Conservation (phyloP, 306 rosid genomes). For the Alnus rubra region DNA sequence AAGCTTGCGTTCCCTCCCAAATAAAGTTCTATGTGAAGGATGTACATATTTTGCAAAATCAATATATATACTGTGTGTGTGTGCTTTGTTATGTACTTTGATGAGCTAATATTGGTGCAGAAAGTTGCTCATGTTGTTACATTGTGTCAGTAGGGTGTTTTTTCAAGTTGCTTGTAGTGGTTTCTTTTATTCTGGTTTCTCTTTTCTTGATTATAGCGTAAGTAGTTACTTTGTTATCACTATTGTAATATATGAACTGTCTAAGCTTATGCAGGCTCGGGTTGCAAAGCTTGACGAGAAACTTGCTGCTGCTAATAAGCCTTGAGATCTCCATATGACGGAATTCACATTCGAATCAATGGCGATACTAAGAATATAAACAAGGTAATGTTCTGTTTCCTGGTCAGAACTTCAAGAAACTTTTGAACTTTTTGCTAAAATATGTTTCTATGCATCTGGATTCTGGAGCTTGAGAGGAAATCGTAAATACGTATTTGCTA, state of each 20-base stretch:
- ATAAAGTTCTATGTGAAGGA: no score
- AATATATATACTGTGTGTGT: no score
- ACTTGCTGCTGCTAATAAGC: slow-evolving; percentile 34
- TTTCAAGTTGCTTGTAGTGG: neutral
- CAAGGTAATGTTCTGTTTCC: slow-evolving; percentile 10
- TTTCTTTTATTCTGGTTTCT: neutral
- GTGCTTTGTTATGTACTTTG: neutral
- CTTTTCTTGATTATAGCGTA: neutral
- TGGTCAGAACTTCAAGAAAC: slow-evolving; percentile 20
- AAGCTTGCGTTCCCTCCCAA: neutral
- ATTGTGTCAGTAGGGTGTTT: neutral
- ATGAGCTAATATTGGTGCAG: neutral
- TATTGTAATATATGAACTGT: neutral
- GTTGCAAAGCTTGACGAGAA: slow-evolving; percentile 65
- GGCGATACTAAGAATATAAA: slow-evolving; percentile 11
- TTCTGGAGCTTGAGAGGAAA: neutral
- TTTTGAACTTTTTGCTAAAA: neutral
- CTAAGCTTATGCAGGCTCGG: slow-evolving; percentile 54
- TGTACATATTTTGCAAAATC: no score
- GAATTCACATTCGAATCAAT: slow-evolving; percentile 19
- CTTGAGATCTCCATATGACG: slow-evolving; percentile 34
- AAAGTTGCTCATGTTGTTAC: neutral
- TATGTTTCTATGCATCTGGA: neutral
- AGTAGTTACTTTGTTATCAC: neutral
- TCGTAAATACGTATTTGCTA: neutral